Conservation (phyloP, 805 yeast species). For the Lipomyces sp. region DNA sequence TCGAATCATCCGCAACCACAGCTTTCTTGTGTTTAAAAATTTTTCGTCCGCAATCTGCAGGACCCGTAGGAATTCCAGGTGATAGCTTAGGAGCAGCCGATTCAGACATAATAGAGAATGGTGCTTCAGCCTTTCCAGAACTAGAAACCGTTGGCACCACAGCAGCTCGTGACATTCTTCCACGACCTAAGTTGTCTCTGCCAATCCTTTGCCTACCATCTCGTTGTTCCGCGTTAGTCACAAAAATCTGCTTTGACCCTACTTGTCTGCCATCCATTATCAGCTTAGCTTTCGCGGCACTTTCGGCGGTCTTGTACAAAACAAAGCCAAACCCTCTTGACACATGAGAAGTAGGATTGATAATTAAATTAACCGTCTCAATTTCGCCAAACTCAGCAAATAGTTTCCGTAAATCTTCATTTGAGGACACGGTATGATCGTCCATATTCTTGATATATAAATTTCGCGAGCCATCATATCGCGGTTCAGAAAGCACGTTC, state of each 20-base stretch:
- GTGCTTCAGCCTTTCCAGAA: no score
- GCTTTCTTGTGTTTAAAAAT: no score
- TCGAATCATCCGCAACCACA: no score
- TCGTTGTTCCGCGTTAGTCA: constrained; percentile 20
- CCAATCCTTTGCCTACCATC: background rate
- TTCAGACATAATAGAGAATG: no score
- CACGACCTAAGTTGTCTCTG: no score
- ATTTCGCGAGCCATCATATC: constrained; percentile 18
- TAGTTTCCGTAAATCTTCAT: constrained; percentile 10
- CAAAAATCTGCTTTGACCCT: constrained; percentile 18
- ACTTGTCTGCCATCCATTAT: constrained; percentile 16
- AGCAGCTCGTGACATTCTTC: background rate
- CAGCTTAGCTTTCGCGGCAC: constrained; percentile 14
- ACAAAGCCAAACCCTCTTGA: constrained; percentile 27
- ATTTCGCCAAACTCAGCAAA: constrained; percentile 20
- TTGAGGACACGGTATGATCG: constrained; percentile 6
- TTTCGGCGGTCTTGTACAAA: constrained; percentile 14
- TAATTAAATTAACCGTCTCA: constrained; percentile 10
- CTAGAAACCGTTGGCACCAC: no score
- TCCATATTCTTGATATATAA: constrained; percentile 27
- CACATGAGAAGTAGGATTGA: constrained; percentile 2
- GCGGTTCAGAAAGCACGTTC: no score
- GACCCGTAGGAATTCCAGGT: no score
- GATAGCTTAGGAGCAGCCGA: no score
- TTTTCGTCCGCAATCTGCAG: no score